These are phyloP conservation scores for Fusarium sambucinum DNA, from an alignment of 2,329 filamentous ascomycete genomes.

Conservation along the genomic window DNA sequence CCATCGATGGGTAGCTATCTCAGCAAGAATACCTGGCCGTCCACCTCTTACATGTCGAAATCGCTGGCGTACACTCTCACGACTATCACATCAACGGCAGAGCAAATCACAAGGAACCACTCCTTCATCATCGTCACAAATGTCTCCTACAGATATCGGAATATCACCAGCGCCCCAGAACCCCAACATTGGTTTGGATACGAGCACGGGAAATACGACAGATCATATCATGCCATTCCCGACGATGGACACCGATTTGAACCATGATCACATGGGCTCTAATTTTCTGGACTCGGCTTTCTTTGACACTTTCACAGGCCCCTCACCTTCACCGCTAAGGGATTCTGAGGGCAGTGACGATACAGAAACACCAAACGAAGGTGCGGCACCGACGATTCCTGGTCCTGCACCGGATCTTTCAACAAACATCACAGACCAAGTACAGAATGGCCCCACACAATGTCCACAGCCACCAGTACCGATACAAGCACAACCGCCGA, in stretches of 20 bases:
- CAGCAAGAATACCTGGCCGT: constrained; percentile 42
- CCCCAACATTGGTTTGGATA: constrained; percentile 5
- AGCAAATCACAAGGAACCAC: constrained; percentile 38
- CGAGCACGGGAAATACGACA: background rate
- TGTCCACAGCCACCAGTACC: constrained; percentile 20
- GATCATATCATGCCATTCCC: constrained; percentile 30
- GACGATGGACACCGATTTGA: constrained; percentile 17
- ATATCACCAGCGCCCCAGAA: constrained; percentile 36
- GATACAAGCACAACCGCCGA: constrained; percentile 8
- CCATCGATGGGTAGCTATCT: constrained; percentile 49
- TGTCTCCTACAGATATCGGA: constrained; percentile 34
- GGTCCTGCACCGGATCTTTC: constrained; percentile 9
- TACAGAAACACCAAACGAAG: constrained; percentile 19
- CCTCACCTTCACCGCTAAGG: constrained; percentile 26
- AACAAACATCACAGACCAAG: background rate
- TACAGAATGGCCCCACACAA: background rate
- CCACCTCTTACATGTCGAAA: constrained; percentile 50
- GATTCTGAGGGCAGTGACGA: constrained; percentile 24
- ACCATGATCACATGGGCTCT: constrained; percentile 23
- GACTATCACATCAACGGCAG: constrained; percentile 26
- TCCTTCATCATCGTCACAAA: constrained; percentile 38
- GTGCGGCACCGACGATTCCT: background rate
- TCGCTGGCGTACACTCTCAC: constrained; percentile 44
- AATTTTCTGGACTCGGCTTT: constrained; percentile 39
- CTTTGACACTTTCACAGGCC: constrained; percentile 39